Evolutionary conservation across 1,284 basidiomycete species (phyloP).

Genomic region (Papiliotrema laurentii): DNA sequence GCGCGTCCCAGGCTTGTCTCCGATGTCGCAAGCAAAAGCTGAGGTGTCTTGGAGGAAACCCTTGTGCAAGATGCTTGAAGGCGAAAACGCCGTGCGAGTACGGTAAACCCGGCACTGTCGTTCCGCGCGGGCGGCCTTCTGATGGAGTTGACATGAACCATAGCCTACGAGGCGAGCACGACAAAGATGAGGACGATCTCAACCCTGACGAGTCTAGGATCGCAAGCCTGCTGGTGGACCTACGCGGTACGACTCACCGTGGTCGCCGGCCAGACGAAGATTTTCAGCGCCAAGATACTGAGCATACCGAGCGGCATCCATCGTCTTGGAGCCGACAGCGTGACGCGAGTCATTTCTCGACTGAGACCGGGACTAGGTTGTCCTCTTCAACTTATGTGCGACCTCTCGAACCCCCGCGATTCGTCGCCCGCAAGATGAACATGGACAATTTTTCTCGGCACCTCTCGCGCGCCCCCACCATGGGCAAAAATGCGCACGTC

Average conservation of each 20-base stretch:
- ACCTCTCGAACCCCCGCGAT: constrained; percentile 13
- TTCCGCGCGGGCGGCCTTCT: too few relatives aligned
- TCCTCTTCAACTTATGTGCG: constrained; percentile 14
- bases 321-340: not conserved
- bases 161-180: not conserved
- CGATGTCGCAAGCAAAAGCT: constrained; percentile 29
- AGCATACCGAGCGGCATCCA: not conserved
- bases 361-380: constrained; percentile 3
- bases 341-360: not conserved
- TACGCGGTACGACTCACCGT: too few relatives aligned
- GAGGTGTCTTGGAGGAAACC: constrained; percentile 29
- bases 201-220: constrained; percentile 29
- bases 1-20: constrained; percentile 30
- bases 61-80: constrained; percentile 25
- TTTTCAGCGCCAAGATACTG: too few relatives aligned
- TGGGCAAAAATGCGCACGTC: constrained; percentile 4
- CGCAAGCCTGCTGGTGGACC: constrained; percentile 25
- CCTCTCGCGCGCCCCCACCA: constrained; percentile 10
- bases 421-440: constrained; percentile 5
- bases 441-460: constrained; percentile 18
- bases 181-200: constrained; percentile 13
- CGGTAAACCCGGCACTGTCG: constrained; percentile 2
- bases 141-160: too few relatives aligned
- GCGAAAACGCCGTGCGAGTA: constrained; percentile 22
- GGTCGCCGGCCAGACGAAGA: too few relatives aligned